Evolutionary conservation across 805 yeast species (phyloP).

Genomic region (Pichia eremophila): DNA sequence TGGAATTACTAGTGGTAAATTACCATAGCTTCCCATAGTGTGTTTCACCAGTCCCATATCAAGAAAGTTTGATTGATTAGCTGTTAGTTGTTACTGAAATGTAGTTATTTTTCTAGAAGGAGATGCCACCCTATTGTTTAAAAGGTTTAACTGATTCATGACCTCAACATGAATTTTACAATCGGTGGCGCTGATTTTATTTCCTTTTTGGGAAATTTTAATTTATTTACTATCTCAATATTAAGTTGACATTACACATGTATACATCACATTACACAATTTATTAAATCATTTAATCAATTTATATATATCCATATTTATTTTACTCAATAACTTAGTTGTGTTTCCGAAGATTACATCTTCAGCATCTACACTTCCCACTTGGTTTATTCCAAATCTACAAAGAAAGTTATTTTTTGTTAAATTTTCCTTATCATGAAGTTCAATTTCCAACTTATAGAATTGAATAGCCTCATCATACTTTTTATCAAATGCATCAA

Average conservation of each 20-base stretch:
- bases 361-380: not conserved
- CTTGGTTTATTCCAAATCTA: not conserved
- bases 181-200: not conserved
- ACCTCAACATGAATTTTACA: not conserved
- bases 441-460: not conserved
- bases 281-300: too few species aligned
- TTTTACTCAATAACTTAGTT: too few species aligned
- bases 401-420: not conserved
- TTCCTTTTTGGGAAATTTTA: not conserved
- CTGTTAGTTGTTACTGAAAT: too few species aligned
- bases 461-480: not conserved
- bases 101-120: too few species aligned
- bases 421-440: not conserved
- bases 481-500: not conserved
- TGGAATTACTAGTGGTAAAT: not conserved
- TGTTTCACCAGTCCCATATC: not conserved
- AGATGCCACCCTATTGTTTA: not conserved
- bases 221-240: too few species aligned
- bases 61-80: slow-evolving; percentile 39
- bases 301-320: too few species aligned
- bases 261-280: too few species aligned
- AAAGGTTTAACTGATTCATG: not conserved
- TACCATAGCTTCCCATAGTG: not conserved
- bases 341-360: not conserved
- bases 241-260: too few species aligned